Conservation (phyloP, 148 eudicot species). For the Rhododendron ferrugineum region DNA sequence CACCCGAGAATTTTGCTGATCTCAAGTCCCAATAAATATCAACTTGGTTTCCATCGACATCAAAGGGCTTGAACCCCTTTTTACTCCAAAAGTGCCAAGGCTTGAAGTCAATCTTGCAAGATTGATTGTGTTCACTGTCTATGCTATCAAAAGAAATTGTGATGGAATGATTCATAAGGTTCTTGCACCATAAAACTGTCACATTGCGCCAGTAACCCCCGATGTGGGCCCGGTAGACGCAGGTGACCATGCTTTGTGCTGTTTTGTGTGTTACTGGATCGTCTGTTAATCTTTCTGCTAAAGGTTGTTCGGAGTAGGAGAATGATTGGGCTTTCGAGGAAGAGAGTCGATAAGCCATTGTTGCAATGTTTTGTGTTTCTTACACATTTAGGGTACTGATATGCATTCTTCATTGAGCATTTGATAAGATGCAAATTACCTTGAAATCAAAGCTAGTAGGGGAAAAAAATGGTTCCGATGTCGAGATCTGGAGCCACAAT, state of each 20-base stretch:
- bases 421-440: neutral
- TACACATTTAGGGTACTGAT: neutral
- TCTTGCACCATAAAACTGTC: conserved; percentile 61
- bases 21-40: conserved; percentile 85
- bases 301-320: conserved; percentile 22
- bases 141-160: conserved; percentile 50
- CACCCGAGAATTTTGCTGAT: conserved; percentile 57
- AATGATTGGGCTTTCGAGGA: conserved; percentile 25
- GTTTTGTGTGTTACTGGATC: conserved; percentile 39
- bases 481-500: neutral
- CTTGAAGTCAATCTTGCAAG: conserved; percentile 80
- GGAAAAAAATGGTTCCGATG: neutral
- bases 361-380: neutral
- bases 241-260: conserved; percentile 46
- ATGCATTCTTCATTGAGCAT: neutral
- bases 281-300: conserved; percentile 25
- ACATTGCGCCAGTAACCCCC: conserved; percentile 81
- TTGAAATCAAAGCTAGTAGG: neutral
- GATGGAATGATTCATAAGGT: conserved; percentile 51
- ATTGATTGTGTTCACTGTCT: conserved; percentile 29
- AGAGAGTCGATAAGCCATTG: conserved; percentile 19
- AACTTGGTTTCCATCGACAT: conserved; percentile 48
- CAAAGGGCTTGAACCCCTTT: conserved; percentile 66
- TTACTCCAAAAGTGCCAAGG: conserved; percentile 95
- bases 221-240: conserved; percentile 51